Evolutionary conservation across 306 rosid species (phyloP).

Genomic region (Rubus parviflorus): DNA sequence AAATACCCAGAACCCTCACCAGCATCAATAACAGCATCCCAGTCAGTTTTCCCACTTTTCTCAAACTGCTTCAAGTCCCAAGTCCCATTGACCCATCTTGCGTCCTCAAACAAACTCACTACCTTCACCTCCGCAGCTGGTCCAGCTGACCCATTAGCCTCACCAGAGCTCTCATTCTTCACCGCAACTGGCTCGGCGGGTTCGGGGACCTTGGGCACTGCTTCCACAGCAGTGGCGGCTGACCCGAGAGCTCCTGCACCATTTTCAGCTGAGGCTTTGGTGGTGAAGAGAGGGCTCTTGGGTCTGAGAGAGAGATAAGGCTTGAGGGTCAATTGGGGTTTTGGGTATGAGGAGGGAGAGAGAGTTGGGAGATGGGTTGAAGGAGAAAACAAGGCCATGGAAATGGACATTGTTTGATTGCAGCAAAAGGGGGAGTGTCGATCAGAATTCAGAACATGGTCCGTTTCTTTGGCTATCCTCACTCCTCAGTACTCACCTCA

Average conservation of each 20-base stretch:
- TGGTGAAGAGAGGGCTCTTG: conserved; percentile 26
- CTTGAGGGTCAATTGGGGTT: conserved; percentile 33
- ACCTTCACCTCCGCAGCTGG: conserved; percentile 39
- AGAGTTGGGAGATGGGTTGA: conserved; percentile 44
- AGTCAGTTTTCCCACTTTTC: conserved; percentile 71
- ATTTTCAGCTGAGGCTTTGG: conserved; percentile 55
- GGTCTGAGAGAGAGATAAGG: conserved; percentile 39
- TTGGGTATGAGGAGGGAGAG: conserved; percentile 44
- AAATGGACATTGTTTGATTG: conserved; percentile 41
- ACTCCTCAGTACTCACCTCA: not conserved
- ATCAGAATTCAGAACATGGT: conserved; percentile 43
- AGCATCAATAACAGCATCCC: conserved; percentile 98
- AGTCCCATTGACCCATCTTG: conserved; percentile 83
- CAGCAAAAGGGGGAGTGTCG: conserved; percentile 11
- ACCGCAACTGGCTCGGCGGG: conserved; percentile 26
- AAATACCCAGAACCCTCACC: conserved; percentile 49
- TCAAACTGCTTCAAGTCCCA: conserved; percentile 93
- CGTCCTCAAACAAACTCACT: conserved; percentile 46
- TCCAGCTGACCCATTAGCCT: conserved; percentile 54
- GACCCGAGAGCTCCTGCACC: conserved; percentile 42
- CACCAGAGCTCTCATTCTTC: conserved; percentile 34
- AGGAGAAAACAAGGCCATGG: conserved; percentile 80
- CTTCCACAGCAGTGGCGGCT: conserved; percentile 31
- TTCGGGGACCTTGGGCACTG: conserved; percentile 25
- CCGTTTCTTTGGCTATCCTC: conserved; percentile 18